phyloP scores from a whole-genome alignment of 495 filamentous ascomycete genomes.

The Xylaria venustula region DNA sequence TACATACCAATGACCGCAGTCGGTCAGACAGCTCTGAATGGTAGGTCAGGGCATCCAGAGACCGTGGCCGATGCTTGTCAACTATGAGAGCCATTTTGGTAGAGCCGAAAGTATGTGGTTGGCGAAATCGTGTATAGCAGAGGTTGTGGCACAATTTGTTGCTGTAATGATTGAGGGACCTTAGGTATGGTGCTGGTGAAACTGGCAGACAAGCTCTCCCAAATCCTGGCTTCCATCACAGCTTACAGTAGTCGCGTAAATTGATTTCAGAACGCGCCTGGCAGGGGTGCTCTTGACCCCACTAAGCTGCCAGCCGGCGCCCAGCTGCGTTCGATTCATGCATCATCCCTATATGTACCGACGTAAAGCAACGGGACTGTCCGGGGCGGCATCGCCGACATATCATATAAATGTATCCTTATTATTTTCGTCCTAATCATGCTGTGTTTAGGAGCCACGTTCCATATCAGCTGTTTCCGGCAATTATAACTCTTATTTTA shows the following conservation, averaged over 20 bases:
- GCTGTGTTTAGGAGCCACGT: background rate
- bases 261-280: slow-evolving; percentile 30
- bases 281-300: background rate
- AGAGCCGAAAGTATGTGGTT: background rate
- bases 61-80: slow-evolving; percentile 89
- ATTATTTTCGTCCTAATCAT: slow-evolving; percentile 9
- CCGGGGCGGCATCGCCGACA: slow-evolving; percentile 8
- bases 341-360: too few relatives aligned
- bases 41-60: slow-evolving; percentile 82
- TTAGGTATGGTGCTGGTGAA: background rate
- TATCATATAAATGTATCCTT: background rate
- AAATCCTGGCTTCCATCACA: background rate
- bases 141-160: too few relatives aligned
- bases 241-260: slow-evolving; percentile 7
- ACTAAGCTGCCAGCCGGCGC: background rate
- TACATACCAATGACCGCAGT: slow-evolving; percentile 77
- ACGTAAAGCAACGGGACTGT: background rate
- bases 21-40: slow-evolving; percentile 86
- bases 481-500: background rate
- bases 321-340: slow-evolving; percentile 4
- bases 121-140: too few relatives aligned
- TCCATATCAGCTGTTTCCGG: background rate
- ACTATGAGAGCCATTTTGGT: slow-evolving; percentile 69
- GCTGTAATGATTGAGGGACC: too few relatives aligned
- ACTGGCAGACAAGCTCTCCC: background rate